phyloP scores from a whole-genome alignment of 495 filamentous ascomycete genomes.

The Penicillium crystallinum region DNA sequence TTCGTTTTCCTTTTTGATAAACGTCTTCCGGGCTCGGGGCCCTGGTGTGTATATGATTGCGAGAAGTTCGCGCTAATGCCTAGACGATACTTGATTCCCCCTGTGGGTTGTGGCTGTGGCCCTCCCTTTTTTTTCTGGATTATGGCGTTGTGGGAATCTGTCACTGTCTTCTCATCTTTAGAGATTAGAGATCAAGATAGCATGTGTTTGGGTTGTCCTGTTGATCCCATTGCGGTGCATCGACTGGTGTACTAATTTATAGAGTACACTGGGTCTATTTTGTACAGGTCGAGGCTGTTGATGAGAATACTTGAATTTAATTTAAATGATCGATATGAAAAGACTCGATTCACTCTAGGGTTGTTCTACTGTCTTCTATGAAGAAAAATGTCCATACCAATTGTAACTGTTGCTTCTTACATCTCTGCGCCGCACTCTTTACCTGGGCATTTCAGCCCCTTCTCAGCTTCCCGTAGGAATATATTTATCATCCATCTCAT shows the following conservation, averaged over 20 bases:
- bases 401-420: too few species aligned
- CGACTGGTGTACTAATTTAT: not conserved
- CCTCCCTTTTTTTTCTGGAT: not conserved
- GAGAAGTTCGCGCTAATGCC: slow-evolving; percentile 8
- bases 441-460: too few species aligned
- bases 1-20: not conserved
- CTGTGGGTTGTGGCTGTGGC: slow-evolving; percentile 2
- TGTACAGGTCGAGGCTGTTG: too few species aligned
- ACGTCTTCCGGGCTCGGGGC: not conserved
- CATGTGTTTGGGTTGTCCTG: not conserved
- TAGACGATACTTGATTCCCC: slow-evolving; percentile 17
- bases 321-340: too few species aligned
- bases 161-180: not conserved
- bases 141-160: not conserved
- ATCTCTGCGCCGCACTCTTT: too few species aligned
- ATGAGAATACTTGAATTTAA: too few species aligned
- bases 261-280: not conserved
- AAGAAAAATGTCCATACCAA: too few species aligned
- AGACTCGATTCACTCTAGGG: too few species aligned
- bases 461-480: too few species aligned
- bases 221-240: not conserved
- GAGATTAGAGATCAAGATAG: not conserved
- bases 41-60: not conserved
- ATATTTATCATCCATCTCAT: too few species aligned
- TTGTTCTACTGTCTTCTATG: too few species aligned